Percentiles rank a stretch among this genome's conserved stretches.
Evolutionary conservation across 768 basidiomycete genomes (phyloP).

Genomic region (Symmetrospora coprosmae): DNA sequence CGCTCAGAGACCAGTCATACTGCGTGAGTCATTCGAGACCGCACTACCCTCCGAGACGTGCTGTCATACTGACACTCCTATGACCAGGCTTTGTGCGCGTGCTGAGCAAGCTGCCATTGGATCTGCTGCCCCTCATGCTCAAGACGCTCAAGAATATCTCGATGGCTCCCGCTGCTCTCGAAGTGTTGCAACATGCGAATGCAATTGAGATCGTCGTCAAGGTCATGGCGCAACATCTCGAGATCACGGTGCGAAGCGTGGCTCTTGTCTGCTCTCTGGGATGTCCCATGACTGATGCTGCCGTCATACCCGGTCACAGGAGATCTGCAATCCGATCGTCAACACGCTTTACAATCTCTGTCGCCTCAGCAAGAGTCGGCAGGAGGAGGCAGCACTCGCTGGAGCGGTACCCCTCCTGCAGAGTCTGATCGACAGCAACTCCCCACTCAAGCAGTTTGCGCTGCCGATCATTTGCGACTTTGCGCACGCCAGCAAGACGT

Average conservation of each 20-base stretch:
- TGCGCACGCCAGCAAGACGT: slow-evolving; percentile 84
- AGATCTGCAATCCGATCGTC: slow-evolving; percentile 93
- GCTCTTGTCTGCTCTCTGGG: background rate
- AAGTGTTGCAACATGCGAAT: slow-evolving; percentile 90
- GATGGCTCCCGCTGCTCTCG: slow-evolving; percentile 76
- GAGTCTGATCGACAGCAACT: slow-evolving; percentile 70
- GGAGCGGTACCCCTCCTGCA: slow-evolving; percentile 86
- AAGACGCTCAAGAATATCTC: slow-evolving; percentile 94
- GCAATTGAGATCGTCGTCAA: slow-evolving; percentile 79
- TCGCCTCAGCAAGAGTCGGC: slow-evolving; percentile 78
- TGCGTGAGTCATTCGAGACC: slow-evolving; percentile 63
- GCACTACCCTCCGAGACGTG: no score
- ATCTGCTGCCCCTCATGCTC: slow-evolving; percentile 71
- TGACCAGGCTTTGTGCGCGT: slow-evolving; percentile 66
- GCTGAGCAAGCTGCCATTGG: slow-evolving; percentile 72
- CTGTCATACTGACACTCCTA: background rate
- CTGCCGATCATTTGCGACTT: slow-evolving; percentile 92
- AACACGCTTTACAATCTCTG: slow-evolving; percentile 95
- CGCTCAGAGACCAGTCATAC: slow-evolving; percentile 72
- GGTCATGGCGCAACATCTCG: slow-evolving; percentile 64
- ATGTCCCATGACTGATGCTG: background rate
- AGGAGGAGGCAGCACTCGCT: slow-evolving; percentile 92
- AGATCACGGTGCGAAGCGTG: slow-evolving; percentile 67
- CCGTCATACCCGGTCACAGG: slow-evolving; percentile 45
- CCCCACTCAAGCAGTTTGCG: slow-evolving; percentile 91